Evolutionary conservation across 805 yeast species (phyloP).

Genomic region (Monosporozyma unispora): DNA sequence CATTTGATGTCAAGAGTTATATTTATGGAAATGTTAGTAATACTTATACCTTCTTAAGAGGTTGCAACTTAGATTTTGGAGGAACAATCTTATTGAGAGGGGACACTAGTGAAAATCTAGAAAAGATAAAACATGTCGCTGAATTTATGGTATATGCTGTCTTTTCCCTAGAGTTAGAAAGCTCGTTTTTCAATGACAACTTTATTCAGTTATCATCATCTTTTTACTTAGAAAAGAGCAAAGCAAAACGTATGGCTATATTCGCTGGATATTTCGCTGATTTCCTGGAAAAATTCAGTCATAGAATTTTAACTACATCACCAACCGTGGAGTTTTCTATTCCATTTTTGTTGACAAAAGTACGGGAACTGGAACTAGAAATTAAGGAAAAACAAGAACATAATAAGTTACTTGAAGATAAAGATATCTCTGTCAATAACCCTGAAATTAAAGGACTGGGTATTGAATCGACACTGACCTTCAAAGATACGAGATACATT

Average conservation of each 20-base stretch:
- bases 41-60: conserved; percentile 71
- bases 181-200: conserved; percentile 61
- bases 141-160: conserved; percentile 73
- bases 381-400: conserved; percentile 23
- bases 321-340: conserved; percentile 71
- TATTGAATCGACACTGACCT: conserved; percentile 24
- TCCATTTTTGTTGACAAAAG: conserved; percentile 53
- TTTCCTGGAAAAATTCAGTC: conserved; percentile 34
- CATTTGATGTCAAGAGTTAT: conserved; percentile 63
- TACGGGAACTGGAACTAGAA: conserved; percentile 42
- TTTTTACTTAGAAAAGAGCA: conserved; percentile 24
- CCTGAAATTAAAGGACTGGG: conserved; percentile 14
- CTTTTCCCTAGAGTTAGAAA: conserved; percentile 75
- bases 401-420: conserved; percentile 23
- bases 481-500: conserved; percentile 28
- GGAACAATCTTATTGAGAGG: conserved; percentile 87
- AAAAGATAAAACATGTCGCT: conserved; percentile 64
- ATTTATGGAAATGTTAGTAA: conserved; percentile 48
- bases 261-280: conserved; percentile 30
- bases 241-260: conserved; percentile 11
- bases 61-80: conserved; percentile 65
- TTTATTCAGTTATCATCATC: conserved; percentile 43
- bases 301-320: conserved; percentile 66
- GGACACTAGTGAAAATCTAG: conserved; percentile 48
- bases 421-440: conserved; percentile 7